Evolutionary conservation across 2,329 filamentous ascomycete genomes (phyloP), one percentile per base, ranked within the genome.

Genomic region (Byssochlamys sp.): DNA sequence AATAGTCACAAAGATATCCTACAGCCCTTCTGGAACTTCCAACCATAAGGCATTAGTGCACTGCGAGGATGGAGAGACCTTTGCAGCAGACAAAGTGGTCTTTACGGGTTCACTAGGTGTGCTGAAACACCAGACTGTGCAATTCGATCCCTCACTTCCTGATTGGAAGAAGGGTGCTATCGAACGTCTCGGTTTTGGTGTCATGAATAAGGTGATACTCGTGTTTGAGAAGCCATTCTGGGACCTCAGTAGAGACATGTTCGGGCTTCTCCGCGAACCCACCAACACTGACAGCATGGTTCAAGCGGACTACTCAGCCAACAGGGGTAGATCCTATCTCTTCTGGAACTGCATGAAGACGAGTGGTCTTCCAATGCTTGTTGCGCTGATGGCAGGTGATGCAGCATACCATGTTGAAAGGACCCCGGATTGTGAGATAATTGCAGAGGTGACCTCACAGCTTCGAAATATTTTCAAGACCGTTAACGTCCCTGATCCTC

Each of bases 281-380:
- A 77, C 81, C 25, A 82, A 84, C 59, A 78, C 81, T 2, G 81
- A 85, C 57, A 95, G 90, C 67, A 80, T 91, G 56, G 79, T 85
- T 51, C 90, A 95, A 66, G 82, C 83, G 54, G 89, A 96, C 62
- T 97, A 97, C 67, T 79, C 85, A 4, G 78, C 81, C 2, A 86
- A 85, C 60, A 84, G 92, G 55, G 92, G 92, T n/a, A 87, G 91
- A 26, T 96, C 96, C 74, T 99, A 97, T 67, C 84, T 99, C 65
- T 97, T 96, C 83, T 97, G 96, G 83, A 97, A 99, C 66, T 90
- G 91, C 56, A 87, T 91, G 59, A 89, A 90, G 64, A 95, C 90
- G 2, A 91, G 89, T 52, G 95, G 95, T 0, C 78, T 95, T 35
- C 94, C 89, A 1, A 90, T 91, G 55, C 80, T 96, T 26, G 85